These are phyloP conservation scores for Chlamydomonas sphaeroides DNA, from an alignment of 139 green algal genomes.

Conservation along the genomic window DNA sequence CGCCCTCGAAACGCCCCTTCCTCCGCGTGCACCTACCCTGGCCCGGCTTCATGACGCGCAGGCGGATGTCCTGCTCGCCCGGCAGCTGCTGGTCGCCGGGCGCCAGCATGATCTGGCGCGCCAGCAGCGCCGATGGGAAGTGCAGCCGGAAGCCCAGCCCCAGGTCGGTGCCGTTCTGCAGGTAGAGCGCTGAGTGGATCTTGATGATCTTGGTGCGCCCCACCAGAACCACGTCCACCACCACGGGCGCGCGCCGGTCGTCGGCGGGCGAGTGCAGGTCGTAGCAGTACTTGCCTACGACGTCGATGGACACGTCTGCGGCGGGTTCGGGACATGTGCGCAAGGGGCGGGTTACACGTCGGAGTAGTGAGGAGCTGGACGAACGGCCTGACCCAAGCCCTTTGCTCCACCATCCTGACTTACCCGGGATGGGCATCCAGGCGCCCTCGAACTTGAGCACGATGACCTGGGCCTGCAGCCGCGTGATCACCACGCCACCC, in stretches of 20 bases:
- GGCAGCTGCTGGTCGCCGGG: slow-evolving; percentile 7
- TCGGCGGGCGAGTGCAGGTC: slow-evolving; percentile 69
- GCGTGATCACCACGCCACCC: slow-evolving; percentile 57
- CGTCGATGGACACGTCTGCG: slow-evolving; percentile 68
- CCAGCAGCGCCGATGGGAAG: slow-evolving; percentile 65
- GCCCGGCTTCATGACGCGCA: slow-evolving; percentile 59
- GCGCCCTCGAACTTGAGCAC: slow-evolving; percentile 86
- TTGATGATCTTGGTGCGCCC: slow-evolving; percentile 82
- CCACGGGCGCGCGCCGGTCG: slow-evolving; percentile 65
- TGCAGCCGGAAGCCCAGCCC: slow-evolving; percentile 73
- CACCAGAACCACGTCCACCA: slow-evolving; percentile 88
- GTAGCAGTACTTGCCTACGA: slow-evolving; percentile 93
- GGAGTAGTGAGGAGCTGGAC: no score
- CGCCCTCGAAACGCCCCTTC: no score
- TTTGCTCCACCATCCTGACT: neutral
- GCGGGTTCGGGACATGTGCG: no score
- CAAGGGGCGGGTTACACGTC: no score
- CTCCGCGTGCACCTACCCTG: slow-evolving; percentile 53
- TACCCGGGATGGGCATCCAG: slow-evolving; percentile 83
- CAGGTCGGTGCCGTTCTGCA: slow-evolving; percentile 76
- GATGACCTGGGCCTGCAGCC: slow-evolving; percentile 69
- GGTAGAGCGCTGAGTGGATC: slow-evolving; percentile 77
- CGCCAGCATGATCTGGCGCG: slow-evolving; percentile 27
- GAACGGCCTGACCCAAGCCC: no score
- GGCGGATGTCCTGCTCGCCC: slow-evolving; percentile 33